phyloP scores from a whole-genome alignment of 305 asterid species.

The Fraxinus greggii region DNA sequence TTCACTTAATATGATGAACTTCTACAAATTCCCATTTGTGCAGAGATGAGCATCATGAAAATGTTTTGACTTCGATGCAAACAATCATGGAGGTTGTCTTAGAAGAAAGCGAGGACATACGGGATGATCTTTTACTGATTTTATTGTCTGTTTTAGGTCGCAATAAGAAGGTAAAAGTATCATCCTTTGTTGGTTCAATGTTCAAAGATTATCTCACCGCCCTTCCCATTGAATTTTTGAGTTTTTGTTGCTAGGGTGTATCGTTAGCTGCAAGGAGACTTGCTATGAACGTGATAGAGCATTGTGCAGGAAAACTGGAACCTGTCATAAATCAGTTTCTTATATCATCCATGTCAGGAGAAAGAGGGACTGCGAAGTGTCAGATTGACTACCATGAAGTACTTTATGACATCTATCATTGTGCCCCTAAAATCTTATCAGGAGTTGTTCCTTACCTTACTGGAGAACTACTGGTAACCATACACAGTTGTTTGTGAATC shows the following conservation, averaged over 20 bases:
- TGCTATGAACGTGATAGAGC: constrained; percentile 76
- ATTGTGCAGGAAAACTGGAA: constrained; percentile 84
- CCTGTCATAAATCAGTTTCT: constrained; percentile 81
- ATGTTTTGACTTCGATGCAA: constrained; percentile 85
- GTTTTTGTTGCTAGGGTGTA: constrained; percentile 52
- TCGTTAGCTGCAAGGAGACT: constrained; percentile 69
- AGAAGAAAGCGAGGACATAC: constrained; percentile 91
- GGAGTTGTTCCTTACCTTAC: constrained; percentile 91
- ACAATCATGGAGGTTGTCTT: constrained; percentile 83
- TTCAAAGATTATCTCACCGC: constrained; percentile 22
- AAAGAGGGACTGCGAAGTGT: constrained; percentile 48
- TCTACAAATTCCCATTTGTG: constrained; percentile 13
- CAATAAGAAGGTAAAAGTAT: constrained; percentile 53
- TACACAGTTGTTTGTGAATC: constrained; percentile 24
- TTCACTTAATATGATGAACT: background rate
- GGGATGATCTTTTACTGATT: constrained; percentile 64
- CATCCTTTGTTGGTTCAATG: constrained; percentile 7
- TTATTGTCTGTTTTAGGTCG: constrained; percentile 80
- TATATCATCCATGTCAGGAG: constrained; percentile 84
- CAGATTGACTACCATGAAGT: constrained; percentile 72
- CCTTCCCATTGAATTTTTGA: constrained; percentile 20
- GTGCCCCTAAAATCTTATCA: constrained; percentile 78
- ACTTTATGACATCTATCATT: constrained; percentile 67
- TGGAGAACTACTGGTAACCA: constrained; percentile 88
- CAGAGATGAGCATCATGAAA: constrained; percentile 89